Conservation (phyloP, 768 basidiomycete genomes). For the Lactifluus volemus region DNA sequence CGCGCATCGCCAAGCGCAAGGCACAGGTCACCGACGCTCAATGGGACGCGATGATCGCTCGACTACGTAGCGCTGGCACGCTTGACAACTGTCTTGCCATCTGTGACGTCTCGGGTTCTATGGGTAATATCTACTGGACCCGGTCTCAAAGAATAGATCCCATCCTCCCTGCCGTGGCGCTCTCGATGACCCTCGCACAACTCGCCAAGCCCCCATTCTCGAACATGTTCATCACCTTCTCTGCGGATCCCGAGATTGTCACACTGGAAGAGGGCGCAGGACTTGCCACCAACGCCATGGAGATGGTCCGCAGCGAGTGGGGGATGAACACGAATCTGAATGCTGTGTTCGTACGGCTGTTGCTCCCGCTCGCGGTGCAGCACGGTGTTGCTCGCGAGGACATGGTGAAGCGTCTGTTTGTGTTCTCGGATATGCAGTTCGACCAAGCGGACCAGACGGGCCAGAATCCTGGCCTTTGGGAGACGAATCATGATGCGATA, state of each 20-base stretch:
- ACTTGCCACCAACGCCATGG: constrained; percentile 31
- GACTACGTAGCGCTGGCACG: constrained; percentile 43
- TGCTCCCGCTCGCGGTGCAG: constrained; percentile 51
- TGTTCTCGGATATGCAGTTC: constrained; percentile 79
- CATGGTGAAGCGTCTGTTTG: constrained; percentile 69
- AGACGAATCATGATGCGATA: constrained; percentile 55
- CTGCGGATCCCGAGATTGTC: constrained; percentile 39
- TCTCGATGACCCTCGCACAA: constrained; percentile 56
- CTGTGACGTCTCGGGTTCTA: constrained; percentile 70
- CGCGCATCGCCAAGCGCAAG: constrained; percentile 29
- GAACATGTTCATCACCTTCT: constrained; percentile 64
- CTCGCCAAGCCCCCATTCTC: constrained; percentile 57
- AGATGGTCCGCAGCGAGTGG: constrained; percentile 36
- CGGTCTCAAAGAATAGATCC: constrained; percentile 25
- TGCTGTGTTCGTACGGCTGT: constrained; percentile 51
- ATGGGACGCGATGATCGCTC: constrained; percentile 52
- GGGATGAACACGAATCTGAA: constrained; percentile 53
- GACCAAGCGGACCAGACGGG: constrained; percentile 27
- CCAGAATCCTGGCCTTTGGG: constrained; percentile 31
- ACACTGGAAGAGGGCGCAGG: constrained; percentile 35
- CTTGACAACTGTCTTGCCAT: constrained; percentile 56
- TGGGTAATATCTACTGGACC: constrained; percentile 35
- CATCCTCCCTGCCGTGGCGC: constrained; percentile 53
- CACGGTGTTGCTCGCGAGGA: constrained; percentile 53
- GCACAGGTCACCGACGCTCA: constrained; percentile 50